Percentiles rank a stretch among this genome's conserved stretches.
phyloP scores from a whole-genome alignment of 2,329 filamentous ascomycete genomes.

The Hymenoscyphus albidus region DNA sequence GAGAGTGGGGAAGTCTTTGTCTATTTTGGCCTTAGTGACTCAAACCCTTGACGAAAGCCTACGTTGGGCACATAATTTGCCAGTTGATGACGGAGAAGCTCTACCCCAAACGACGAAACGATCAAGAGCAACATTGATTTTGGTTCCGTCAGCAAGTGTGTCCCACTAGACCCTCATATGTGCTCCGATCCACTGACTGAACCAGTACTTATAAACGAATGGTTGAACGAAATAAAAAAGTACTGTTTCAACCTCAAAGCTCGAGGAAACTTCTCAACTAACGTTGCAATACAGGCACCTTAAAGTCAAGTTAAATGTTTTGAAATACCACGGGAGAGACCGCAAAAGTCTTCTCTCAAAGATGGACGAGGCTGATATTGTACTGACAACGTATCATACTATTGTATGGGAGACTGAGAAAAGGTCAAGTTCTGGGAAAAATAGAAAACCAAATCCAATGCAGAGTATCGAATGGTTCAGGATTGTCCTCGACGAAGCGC shows the following conservation, averaged over 20 bases:
- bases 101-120: not conserved
- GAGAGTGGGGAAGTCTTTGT: conserved; percentile 53
- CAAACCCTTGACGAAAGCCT: conserved; percentile 38
- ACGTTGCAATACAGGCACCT: conserved; percentile 34
- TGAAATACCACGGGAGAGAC: conserved; percentile 37
- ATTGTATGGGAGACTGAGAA: conserved; percentile 37
- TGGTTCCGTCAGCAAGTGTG: conserved; percentile 42
- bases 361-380: conserved; percentile 39
- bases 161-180: conserved; percentile 15
- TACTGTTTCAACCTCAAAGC: not conserved
- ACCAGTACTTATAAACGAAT: not conserved
- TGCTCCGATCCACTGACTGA: not conserved
- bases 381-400: conserved; percentile 47
- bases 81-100: conserved; percentile 10
- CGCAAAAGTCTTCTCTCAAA: conserved; percentile 27
- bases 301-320: conserved; percentile 22
- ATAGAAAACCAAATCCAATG: conserved; percentile 21
- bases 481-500: conserved; percentile 46
- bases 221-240: not conserved
- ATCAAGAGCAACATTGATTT: conserved; percentile 42
- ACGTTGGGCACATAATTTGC: conserved; percentile 11
- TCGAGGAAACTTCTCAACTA: not conserved
- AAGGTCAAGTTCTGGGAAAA: conserved; percentile 12
- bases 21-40: conserved; percentile 44
- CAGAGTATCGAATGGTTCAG: conserved; percentile 41